Evolutionary conservation across 208 protist genomes (phyloP), one percentile per base, ranked within the genome.

Genomic region (Crithidia bombi): DNA sequence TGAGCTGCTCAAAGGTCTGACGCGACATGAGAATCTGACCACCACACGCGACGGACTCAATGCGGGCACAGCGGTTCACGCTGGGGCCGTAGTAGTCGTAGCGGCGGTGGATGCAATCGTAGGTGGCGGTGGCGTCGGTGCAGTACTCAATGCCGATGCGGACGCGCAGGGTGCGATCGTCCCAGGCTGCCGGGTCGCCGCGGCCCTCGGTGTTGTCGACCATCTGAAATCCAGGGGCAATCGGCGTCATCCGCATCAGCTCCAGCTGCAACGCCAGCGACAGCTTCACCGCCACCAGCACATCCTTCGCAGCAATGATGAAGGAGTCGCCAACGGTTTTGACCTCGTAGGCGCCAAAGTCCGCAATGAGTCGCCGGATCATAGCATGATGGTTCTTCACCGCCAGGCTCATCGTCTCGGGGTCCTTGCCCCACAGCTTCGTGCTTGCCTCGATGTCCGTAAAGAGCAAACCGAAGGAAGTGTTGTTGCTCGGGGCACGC

Each of bases 41-140:
- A 21, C 92, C 93, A 36, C 89, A 86, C 7, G 85, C 86, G 0
- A 69, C 73, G 3, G 77, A 54, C 67, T 87, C 75, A 35, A 98
- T 91, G 26, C 92, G 83, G 3, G 92, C 85, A 49, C 88, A 86
- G 21, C 86, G 85, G 69, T 96, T 96, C 1, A 98, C 93, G 39
- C 89, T 91, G 0, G 81, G 83, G 21, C 93, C 92, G 68, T 94
- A 96, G 82, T 97, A 98, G 73, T 97, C 92, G 68, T 92, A 92
- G 21, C 86, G 74, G 10, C 83, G 68, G 43, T 87, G 76, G 23
- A 91, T 80, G 33, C 61, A 63, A 59, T 95, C 87, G 65, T 91
- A 95, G 5, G 72, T 82, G 23, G 80, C 79, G 38, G 64, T 78
- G 30, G 85, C 85, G 21, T 90, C 83, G 15, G 67, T 81, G 75